Conservation (phyloP, 352 stramenopile species). For the Hyaloperonospora arabidopsidis region DNA sequence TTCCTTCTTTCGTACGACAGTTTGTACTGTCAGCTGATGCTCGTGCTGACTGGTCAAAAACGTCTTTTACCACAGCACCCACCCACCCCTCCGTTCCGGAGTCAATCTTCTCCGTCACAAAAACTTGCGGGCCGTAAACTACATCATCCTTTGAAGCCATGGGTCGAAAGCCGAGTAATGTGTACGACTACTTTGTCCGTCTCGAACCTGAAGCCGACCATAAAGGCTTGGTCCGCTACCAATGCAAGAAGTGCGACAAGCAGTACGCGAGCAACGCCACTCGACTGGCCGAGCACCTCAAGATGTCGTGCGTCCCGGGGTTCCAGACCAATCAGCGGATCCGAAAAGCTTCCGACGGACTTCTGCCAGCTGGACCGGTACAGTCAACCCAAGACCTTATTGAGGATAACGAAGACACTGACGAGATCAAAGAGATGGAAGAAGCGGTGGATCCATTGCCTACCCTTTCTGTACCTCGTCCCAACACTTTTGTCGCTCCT, state of each 20-base stretch:
- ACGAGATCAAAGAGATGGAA: constrained; percentile 7
- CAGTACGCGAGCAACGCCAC: constrained; percentile 83
- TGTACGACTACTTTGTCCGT: constrained; percentile 81
- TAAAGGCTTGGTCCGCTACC: constrained; percentile 74
- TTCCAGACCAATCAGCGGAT: constrained; percentile 79
- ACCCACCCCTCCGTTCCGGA: no score
- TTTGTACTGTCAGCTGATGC: no score
- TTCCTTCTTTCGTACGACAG: no score
- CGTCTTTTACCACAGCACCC: no score
- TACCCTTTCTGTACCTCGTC: constrained; percentile 12
- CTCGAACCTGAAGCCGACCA: constrained; percentile 51
- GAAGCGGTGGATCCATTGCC: constrained; percentile 19
- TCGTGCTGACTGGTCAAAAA: no score
- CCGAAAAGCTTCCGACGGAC: background rate
- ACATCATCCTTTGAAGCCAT: constrained; percentile 16
- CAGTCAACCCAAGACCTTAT: background rate
- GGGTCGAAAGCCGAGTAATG: constrained; percentile 79
- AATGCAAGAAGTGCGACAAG: constrained; percentile 85
- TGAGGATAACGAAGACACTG: constrained; percentile 3
- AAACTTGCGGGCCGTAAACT: constrained; percentile 8
- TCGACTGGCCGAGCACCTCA: constrained; percentile 69
- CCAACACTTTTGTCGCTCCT: constrained; percentile 8
- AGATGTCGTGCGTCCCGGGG: constrained; percentile 55
- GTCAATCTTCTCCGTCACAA: constrained; percentile 5
- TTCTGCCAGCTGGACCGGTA: background rate